Conservation (phyloP, 108 stramenopile species). For the Seminavis robusta region DNA sequence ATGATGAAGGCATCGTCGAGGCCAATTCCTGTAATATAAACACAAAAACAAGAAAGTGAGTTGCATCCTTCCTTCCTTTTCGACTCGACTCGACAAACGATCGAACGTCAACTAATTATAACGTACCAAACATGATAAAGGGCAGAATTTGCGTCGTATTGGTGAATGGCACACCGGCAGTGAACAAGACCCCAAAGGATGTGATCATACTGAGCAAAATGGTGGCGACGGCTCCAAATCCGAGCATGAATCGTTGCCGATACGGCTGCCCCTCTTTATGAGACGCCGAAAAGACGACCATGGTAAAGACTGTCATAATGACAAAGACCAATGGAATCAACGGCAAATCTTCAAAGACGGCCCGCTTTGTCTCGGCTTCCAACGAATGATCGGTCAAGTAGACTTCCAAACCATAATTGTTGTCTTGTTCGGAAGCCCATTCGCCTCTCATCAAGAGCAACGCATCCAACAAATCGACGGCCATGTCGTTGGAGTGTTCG, state of each 20-base stretch:
- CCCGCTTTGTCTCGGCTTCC: conserved; percentile 6
- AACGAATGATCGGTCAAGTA: neutral
- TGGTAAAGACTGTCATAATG: conserved; percentile 14
- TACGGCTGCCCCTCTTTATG: conserved; percentile 14
- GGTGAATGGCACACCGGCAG: conserved; percentile 19
- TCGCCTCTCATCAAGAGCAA: neutral
- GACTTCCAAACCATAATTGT: neutral
- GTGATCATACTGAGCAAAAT: conserved; percentile 11
- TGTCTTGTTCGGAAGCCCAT: neutral
- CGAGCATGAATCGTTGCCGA: conserved; percentile 7
- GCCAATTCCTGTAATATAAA: no score
- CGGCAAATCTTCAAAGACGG: conserved; percentile 7
- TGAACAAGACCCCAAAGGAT: conserved; percentile 16
- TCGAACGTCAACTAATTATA: no score
- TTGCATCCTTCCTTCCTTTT: no score
- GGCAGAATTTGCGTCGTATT: conserved; percentile 19
- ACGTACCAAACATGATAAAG: conserved; percentile 28
- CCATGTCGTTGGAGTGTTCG: conserved; percentile 12
- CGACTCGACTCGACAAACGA: no score
- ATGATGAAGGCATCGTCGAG: conserved; percentile 29
- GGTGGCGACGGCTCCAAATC: conserved; percentile 12
- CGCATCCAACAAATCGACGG: conserved; percentile 9
- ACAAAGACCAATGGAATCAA: conserved; percentile 13
- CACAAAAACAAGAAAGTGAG: no score
- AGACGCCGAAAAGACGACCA: conserved; percentile 9